Evolutionary conservation across 768 basidiomycete genomes (phyloP).

Genomic region (Mycena floridula): DNA sequence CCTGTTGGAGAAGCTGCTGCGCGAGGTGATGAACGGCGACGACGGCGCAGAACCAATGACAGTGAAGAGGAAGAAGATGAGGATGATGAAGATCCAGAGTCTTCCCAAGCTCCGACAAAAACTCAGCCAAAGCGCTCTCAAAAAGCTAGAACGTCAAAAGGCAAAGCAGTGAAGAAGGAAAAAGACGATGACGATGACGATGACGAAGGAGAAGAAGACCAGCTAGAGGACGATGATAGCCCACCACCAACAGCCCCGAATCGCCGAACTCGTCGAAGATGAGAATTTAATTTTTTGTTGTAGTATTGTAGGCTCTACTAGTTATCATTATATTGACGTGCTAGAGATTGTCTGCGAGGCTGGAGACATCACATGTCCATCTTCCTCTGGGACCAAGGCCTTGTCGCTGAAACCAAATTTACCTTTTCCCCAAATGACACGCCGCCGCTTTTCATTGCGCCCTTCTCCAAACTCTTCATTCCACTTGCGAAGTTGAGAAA

Average conservation of each 20-base stretch:
- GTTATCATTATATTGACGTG: too few species aligned
- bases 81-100: slow-evolving; percentile 23
- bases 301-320: background rate
- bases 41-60: slow-evolving; percentile 24
- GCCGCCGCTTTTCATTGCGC: slow-evolving; percentile 52
- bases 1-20: slow-evolving; percentile 68
- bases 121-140: slow-evolving; percentile 19
- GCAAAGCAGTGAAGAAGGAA: slow-evolving; percentile 24
- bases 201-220: slow-evolving; percentile 15
- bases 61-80: slow-evolving; percentile 39
- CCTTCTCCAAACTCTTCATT: slow-evolving; percentile 95
- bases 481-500: slow-evolving; percentile 78
- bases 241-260: too few species aligned
- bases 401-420: slow-evolving; percentile 78
- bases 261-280: too few species aligned
- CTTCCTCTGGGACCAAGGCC: slow-evolving; percentile 26
- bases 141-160: slow-evolving; percentile 18
- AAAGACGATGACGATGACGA: slow-evolving; percentile 34
- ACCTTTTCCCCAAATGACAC: slow-evolving; percentile 82
- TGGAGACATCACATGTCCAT: slow-evolving; percentile 38
- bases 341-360: background rate
- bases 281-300: background rate
- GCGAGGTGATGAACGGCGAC: slow-evolving; percentile 46
- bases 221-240: slow-evolving; percentile 4
- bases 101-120: slow-evolving; percentile 21